Conservation (phyloP, 148 eudicot genomes). For the Silene latifolia region DNA sequence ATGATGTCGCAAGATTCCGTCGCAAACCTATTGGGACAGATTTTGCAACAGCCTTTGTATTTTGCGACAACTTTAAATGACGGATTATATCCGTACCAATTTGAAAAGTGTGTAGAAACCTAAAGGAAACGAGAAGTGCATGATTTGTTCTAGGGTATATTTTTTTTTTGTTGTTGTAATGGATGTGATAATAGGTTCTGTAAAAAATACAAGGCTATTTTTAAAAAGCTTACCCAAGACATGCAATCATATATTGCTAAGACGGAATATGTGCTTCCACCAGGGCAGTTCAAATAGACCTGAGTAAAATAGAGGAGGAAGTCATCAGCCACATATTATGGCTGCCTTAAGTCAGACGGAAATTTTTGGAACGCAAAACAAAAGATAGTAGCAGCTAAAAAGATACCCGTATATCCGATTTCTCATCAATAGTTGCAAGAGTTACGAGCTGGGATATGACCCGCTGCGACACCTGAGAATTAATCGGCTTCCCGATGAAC, state of each 20-base stretch:
- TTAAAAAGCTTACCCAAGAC: constrained; percentile 83
- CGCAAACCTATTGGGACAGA: no score
- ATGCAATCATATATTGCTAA: constrained; percentile 93
- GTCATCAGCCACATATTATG: constrained; percentile 5
- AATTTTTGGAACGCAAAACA: neutral
- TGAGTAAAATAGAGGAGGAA: constrained; percentile 23
- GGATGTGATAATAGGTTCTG: neutral
- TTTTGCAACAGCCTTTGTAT: no score
- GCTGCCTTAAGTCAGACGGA: neutral
- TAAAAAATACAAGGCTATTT: neutral
- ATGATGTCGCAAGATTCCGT: no score
- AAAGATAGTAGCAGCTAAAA: no score
- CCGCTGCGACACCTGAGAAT: constrained; percentile 71
- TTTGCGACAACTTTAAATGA: no score
- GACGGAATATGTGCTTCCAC: constrained; percentile 93
- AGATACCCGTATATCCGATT: constrained; percentile 83
- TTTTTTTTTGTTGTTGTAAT: no score
- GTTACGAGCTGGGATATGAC: constrained; percentile 94
- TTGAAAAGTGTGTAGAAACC: neutral
- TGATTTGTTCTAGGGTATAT: no score
- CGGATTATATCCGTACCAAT: no score
- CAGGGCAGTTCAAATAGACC: constrained; percentile 85
- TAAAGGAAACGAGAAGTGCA: no score
- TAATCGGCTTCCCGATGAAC: constrained; percentile 81
- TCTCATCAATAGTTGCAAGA: constrained; percentile 76